A percentile compares a stretch with the other conserved stretches of the same genome.
phyloP scores from a whole-genome alignment of 75 land plant genomes.

The Pinus tabuliformis region DNA sequence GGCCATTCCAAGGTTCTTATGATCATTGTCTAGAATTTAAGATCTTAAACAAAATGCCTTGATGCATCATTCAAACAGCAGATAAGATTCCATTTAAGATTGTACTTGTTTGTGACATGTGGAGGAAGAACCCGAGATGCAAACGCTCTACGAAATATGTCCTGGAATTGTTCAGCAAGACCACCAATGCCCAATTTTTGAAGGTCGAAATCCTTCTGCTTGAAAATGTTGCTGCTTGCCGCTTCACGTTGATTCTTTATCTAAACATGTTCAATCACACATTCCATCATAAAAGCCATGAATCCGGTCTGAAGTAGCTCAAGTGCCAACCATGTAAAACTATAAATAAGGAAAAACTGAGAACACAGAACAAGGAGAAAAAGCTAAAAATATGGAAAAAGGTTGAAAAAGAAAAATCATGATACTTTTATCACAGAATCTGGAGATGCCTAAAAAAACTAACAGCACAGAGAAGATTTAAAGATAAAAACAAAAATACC shows the following conservation, averaged over 20 bases:
- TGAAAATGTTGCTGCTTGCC: conserved; percentile 80
- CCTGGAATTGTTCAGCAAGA: too few species aligned
- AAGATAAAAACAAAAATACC: conserved; percentile 28
- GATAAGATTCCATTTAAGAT: neutral
- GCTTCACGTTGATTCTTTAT: conserved; percentile 93
- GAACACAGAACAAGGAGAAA: neutral
- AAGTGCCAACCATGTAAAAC: neutral
- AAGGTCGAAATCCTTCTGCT: neutral
- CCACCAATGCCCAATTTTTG: too few species aligned
- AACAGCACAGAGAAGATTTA: neutral
- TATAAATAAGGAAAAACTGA: conserved; percentile 2
- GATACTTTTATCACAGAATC: conserved; percentile 78
- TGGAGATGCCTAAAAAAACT: conserved; percentile 13
- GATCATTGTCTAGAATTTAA: neutral
- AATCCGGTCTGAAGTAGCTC: neutral
- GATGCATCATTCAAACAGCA: neutral
- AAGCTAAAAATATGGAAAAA: neutral
- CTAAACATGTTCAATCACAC: conserved; percentile 26
- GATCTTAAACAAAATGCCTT: neutral
- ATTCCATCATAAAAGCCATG: neutral
- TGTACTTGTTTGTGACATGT: neutral
- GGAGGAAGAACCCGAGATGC: too few species aligned
- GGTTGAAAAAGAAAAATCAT: neutral
- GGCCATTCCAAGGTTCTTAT: neutral
- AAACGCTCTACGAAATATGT: too few species aligned